These are phyloP conservation scores for Hypoxylon sp. DNA, from an alignment of 2,329 filamentous ascomycete species.

Conservation along the genomic window DNA sequence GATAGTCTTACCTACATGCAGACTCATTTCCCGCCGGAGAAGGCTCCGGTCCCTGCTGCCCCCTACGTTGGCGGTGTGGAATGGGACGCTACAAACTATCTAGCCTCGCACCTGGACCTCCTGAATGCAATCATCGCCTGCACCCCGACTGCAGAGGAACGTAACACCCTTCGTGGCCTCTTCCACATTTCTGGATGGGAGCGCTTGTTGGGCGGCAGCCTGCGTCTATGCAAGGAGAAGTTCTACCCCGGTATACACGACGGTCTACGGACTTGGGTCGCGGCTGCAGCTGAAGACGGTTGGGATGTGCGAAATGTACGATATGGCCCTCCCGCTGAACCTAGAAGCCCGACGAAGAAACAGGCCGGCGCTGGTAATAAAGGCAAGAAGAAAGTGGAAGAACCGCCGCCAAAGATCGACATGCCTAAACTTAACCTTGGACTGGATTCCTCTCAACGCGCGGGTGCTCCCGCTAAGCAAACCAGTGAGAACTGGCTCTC, in stretches of 20 bases:
- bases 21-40: conserved; percentile 85
- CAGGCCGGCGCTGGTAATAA: conserved; percentile 55
- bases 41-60: conserved; percentile 91
- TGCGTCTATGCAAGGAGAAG: conserved; percentile 96
- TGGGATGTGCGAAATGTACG: conserved; percentile 89
- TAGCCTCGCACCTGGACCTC: conserved; percentile 92
- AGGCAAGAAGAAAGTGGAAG: conserved; percentile 65
- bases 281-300: conserved; percentile 86
- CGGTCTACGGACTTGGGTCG: conserved; percentile 89
- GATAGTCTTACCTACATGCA: conserved; percentile 73
- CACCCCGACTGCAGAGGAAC: conserved; percentile 76
- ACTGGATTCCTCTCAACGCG: conserved; percentile 50
- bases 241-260: conserved; percentile 95
- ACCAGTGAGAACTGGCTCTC: conserved; percentile 53
- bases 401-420: conserved; percentile 73
- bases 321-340: conserved; percentile 72
- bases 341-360: conserved; percentile 63
- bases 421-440: conserved; percentile 70
- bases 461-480: conserved; percentile 42
- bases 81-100: conserved; percentile 98
- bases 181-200: conserved; percentile 91
- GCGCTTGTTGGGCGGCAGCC: conserved; percentile 85
- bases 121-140: conserved; percentile 92
- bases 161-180: conserved; percentile 83
- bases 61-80: conserved; percentile 98